phyloP scores from a whole-genome alignment of 2,329 filamentous ascomycete species.

The Fusarium sublunatum region DNA sequence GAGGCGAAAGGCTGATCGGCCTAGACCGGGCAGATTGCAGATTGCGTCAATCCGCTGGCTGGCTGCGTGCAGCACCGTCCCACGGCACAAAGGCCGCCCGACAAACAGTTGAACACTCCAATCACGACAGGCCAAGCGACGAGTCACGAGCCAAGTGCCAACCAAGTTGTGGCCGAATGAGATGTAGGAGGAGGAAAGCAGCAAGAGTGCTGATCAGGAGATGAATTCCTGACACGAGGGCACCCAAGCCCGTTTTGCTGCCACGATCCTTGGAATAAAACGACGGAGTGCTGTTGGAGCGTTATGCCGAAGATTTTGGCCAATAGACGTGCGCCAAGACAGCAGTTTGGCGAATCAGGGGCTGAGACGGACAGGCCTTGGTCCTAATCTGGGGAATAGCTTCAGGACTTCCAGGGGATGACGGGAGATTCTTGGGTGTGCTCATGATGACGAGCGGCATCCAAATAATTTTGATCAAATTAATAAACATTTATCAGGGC shows the following conservation, averaged over 20 bases:
- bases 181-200: constrained; percentile 32
- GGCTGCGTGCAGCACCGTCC: constrained; percentile 34
- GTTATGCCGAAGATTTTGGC: constrained; percentile 12
- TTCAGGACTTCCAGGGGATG: constrained; percentile 30
- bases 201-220: constrained; percentile 38
- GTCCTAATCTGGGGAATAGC: constrained; percentile 32
- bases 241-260: constrained; percentile 22
- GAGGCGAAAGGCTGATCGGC: constrained; percentile 27
- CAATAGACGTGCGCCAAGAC: constrained; percentile 23
- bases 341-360: constrained; percentile 17
- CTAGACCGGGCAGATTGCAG: constrained; percentile 17
- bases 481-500: not conserved
- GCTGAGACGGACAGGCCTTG: constrained; percentile 15
- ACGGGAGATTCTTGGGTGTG: not conserved
- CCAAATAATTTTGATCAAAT: not conserved
- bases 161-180: constrained; percentile 29
- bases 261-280: constrained; percentile 44
- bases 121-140: constrained; percentile 21
- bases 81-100: constrained; percentile 39
- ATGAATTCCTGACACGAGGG: constrained; percentile 35
- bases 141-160: constrained; percentile 29
- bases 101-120: constrained; percentile 21
- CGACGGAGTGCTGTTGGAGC: constrained; percentile 12
- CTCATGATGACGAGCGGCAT: constrained; percentile 12
- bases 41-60: constrained; percentile 42